phyloP scores from a whole-genome alignment of 371 early-diverging fungal species.

The Mucor irregularis region DNA sequence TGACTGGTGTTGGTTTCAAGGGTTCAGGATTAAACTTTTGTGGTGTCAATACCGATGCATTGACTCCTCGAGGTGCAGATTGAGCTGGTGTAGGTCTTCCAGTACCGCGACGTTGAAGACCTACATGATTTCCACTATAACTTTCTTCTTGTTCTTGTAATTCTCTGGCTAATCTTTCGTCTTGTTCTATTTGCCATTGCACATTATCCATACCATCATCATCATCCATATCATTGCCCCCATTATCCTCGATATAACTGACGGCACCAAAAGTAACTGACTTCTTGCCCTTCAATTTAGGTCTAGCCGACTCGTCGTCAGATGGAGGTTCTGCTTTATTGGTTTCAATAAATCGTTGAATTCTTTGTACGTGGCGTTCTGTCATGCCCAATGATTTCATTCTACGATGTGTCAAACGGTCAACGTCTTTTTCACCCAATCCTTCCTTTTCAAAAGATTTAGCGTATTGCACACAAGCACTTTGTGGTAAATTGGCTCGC shows the following conservation, averaged over 20 bases:
- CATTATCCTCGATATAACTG: constrained; percentile 41
- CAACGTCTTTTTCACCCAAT: constrained; percentile 70
- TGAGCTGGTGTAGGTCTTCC: constrained; percentile 46
- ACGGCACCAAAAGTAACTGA: constrained; percentile 47
- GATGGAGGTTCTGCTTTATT: constrained; percentile 39
- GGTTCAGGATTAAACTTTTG: constrained; percentile 23
- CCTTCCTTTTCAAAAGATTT: constrained; percentile 77
- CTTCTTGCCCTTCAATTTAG: constrained; percentile 36
- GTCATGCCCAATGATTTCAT: constrained; percentile 78
- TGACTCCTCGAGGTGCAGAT: constrained; percentile 40
- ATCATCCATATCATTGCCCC: constrained; percentile 14
- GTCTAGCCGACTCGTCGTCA: constrained; percentile 34
- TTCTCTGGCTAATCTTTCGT: constrained; percentile 78
- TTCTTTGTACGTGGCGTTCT: constrained; percentile 81
- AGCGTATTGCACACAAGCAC: constrained; percentile 75
- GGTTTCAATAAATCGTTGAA: constrained; percentile 62
- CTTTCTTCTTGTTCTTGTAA: constrained; percentile 65
- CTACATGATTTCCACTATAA: constrained; percentile 11
- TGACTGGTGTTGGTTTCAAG: constrained; percentile 33
- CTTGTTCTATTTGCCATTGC: constrained; percentile 55
- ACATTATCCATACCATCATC: constrained; percentile 20
- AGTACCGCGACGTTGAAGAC: constrained; percentile 44
- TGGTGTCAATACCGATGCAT: constrained; percentile 17
- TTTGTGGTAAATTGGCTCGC: constrained; percentile 68
- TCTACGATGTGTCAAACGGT: constrained; percentile 69